Conservation (phyloP, 768 basidiomycete species). For the Podaxis sp. region DNA sequence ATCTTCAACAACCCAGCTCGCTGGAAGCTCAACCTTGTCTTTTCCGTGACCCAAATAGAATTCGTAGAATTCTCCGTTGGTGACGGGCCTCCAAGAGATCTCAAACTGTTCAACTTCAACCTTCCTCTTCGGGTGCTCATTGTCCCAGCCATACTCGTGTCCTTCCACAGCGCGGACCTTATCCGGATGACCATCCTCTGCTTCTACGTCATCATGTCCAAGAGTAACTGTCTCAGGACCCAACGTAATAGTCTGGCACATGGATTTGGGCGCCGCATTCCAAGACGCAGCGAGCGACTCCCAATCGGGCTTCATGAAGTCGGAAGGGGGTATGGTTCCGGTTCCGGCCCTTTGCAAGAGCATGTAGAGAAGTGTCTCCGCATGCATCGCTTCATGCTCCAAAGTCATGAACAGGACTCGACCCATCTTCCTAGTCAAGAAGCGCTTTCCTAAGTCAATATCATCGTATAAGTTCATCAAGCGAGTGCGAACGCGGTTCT, state of each 20-base stretch:
- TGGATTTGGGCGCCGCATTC: constrained; percentile 47
- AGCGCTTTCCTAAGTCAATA: constrained; percentile 48
- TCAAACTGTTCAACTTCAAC: constrained; percentile 68
- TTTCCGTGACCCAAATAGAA: constrained; percentile 54
- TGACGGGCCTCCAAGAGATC: constrained; percentile 84
- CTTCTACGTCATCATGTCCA: constrained; percentile 85
- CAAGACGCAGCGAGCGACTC: constrained; percentile 45
- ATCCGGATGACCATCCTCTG: constrained; percentile 48
- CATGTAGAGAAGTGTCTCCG: constrained; percentile 96
- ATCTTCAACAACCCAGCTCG: constrained; percentile 68
- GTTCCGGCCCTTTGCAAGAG: constrained; percentile 78
- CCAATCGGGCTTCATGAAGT: constrained; percentile 77
- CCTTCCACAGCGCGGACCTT: constrained; percentile 38
- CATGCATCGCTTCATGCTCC: constrained; percentile 89
- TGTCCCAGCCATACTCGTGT: constrained; percentile 94
- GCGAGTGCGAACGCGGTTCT: constrained; percentile 73
- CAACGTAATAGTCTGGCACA: constrained; percentile 48
- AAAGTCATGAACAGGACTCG: constrained; percentile 88
- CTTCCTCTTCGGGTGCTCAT: constrained; percentile 71
- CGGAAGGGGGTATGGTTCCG: constrained; percentile 77
- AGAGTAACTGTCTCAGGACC: constrained; percentile 60
- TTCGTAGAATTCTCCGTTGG: constrained; percentile 81
- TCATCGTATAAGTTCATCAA: constrained; percentile 73
- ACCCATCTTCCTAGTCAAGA: constrained; percentile 64
- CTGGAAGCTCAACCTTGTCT: constrained; percentile 54